Evolutionary conservation across 2,329 filamentous ascomycete species (phyloP), one percentile per base, ranked within the genome.

Genomic region (Fusarium dimerum): DNA sequence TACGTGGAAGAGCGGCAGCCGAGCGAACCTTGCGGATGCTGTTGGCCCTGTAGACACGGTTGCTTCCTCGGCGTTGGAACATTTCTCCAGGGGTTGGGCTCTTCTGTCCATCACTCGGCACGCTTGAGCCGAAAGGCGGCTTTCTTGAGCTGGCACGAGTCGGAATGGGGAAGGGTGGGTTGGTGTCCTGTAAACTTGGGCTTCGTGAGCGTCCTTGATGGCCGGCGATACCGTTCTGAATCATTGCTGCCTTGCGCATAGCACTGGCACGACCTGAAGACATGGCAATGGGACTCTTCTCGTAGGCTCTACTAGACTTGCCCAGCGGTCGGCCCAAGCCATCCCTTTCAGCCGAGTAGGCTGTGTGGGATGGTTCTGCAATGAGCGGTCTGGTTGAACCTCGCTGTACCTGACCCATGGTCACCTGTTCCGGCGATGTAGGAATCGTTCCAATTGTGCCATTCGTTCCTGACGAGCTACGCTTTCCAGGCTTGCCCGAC

Each of bases 111-210:
- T 96, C 91, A 55, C 83, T 84, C 1, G 80, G 78, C 3, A 78
- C 77, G 67, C 89, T 92, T 46, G 81, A 76, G 60, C 82, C 87
- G 54, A 85, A 72, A 1, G 85, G 82, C 18, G 87, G 81, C 64
- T 88, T 86, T 54, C 92, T 85, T 6, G 92, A 99, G 71, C 93
- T 97, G 30, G 90, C 89, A 51, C 94, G 81, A 3, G 87, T 87
- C 0, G 94, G 94, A 7, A 99, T 96, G 0, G 94, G 92, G 76
- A 96, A 97, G 1, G 94, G 94, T 29, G 94, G 92, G 47, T 84
- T 78, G 30, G 76, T 55, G 54, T 85, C 90, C 45, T 76, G 79
- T 48, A 84, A 72, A 68, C 80, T 90, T 44, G 87, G 86, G 65
- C 85, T 91, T 54, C 83, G 76, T 10, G 86, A 78, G 36, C 84